These are phyloP conservation scores for Mycoemilia scoparia DNA, from an alignment of 192 early-diverging fungal species.

Conservation along the genomic window DNA sequence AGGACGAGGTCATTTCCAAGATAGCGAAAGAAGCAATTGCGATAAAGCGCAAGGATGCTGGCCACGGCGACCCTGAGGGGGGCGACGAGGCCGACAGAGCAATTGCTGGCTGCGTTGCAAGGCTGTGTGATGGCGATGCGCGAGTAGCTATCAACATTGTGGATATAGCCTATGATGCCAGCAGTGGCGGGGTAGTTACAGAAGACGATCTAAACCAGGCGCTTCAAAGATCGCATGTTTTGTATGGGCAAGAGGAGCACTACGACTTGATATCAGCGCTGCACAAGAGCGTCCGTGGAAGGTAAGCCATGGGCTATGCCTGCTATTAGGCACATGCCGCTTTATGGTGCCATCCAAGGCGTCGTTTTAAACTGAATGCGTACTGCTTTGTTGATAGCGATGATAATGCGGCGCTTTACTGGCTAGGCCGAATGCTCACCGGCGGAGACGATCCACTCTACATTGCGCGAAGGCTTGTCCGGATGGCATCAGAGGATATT, in stretches of 20 bases:
- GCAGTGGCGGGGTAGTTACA: slow-evolving; percentile 8
- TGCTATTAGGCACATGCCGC: no score
- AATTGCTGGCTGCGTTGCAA: slow-evolving; percentile 30
- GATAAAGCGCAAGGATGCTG: slow-evolving; percentile 30
- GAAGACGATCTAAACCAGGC: slow-evolving; percentile 41
- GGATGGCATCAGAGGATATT: slow-evolving; percentile 76
- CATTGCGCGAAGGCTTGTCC: slow-evolving; percentile 57
- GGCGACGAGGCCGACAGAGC: slow-evolving; percentile 13
- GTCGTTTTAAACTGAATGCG: no score
- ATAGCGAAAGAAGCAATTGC: slow-evolving; percentile 41
- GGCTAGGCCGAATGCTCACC: slow-evolving; percentile 78
- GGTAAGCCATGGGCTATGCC: no score
- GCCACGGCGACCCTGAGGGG: no score
- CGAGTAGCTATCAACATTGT: slow-evolving; percentile 16
- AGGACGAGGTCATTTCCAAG: slow-evolving; percentile 30
- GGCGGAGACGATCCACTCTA: slow-evolving; percentile 84
- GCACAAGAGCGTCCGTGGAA: slow-evolving; percentile 79
- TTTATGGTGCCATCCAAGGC: no score
- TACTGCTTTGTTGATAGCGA: no score
- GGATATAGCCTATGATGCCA: slow-evolving; percentile 17
- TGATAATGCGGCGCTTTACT: slow-evolving; percentile 62
- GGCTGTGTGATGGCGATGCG: slow-evolving; percentile 59
- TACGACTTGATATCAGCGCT: slow-evolving; percentile 79
- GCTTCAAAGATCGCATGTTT: slow-evolving; percentile 60
- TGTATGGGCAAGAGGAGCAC: slow-evolving; percentile 78